Conservation (phyloP, 225 moss, liverwort and hornwort genomes). For the Marchantia polymorpha region DNA sequence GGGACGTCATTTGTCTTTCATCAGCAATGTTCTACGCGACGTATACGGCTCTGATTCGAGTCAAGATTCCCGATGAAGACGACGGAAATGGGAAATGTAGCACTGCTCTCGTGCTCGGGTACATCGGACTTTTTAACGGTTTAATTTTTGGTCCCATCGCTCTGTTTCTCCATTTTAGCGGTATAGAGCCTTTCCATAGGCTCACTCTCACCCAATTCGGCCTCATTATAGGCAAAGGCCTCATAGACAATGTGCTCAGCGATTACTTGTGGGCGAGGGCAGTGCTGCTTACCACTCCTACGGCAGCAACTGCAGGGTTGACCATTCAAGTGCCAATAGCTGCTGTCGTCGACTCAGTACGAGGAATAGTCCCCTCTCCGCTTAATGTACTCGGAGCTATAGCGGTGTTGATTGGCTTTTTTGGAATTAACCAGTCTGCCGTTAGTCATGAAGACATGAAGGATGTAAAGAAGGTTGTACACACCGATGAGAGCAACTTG, state of each 20-base stretch:
- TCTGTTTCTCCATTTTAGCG: slow-evolving; percentile 60
- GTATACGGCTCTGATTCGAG: slow-evolving; percentile 51
- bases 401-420: slow-evolving; percentile 76
- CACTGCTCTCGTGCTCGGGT: slow-evolving; percentile 84
- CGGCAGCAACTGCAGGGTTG: slow-evolving; percentile 82
- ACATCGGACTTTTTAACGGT: slow-evolving; percentile 82
- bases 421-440: slow-evolving; percentile 75
- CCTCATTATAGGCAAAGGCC: slow-evolving; percentile 75
- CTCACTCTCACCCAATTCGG: slow-evolving; percentile 60
- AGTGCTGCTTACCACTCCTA: slow-evolving; percentile 78
- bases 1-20: slow-evolving; percentile 64
- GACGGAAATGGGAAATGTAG: slow-evolving; percentile 48
- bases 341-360: slow-evolving; percentile 62
- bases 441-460: slow-evolving; percentile 13
- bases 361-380: slow-evolving; percentile 56
- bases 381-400: slow-evolving; percentile 56
- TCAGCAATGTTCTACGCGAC: slow-evolving; percentile 71
- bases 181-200: slow-evolving; percentile 57
- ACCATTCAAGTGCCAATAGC: slow-evolving; percentile 89
- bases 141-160: slow-evolving; percentile 66
- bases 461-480: not conserved
- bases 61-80: slow-evolving; percentile 22
- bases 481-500: not conserved
- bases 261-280: slow-evolving; percentile 97
- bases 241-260: slow-evolving; percentile 86